These are phyloP conservation scores for Lipomyces spencermartinsiae DNA, from an alignment of 805 yeast genomes.

Conservation along the genomic window DNA sequence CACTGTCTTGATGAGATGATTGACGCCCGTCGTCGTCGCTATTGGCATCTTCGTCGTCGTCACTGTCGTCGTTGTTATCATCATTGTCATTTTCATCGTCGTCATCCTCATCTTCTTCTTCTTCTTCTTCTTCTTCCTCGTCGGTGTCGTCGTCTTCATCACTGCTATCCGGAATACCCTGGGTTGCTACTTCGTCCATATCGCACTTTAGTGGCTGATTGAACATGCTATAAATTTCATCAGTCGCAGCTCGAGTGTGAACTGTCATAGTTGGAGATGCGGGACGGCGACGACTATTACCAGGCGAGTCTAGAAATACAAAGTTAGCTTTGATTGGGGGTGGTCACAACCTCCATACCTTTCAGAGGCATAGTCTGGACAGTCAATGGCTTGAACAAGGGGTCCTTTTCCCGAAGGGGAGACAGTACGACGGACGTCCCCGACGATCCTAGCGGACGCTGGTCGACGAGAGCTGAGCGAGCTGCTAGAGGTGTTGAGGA, in stretches of 20 bases:
- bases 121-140: constrained; percentile 39
- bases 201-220: constrained; percentile 56
- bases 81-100: constrained; percentile 31
- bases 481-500: not conserved
- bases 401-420: not conserved
- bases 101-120: constrained; percentile 30
- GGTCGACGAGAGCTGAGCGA: not conserved
- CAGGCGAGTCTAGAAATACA: constrained; percentile 39
- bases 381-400: not conserved
- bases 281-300: constrained; percentile 44
- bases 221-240: constrained; percentile 78
- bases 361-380: constrained; percentile 52
- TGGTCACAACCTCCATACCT: constrained; percentile 44
- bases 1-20: not conserved
- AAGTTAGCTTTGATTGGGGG: not conserved
- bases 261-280: constrained; percentile 81
- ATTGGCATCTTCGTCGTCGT: constrained; percentile 22
- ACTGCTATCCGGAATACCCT: constrained; percentile 22
- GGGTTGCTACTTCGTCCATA: constrained; percentile 27
- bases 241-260: constrained; percentile 74
- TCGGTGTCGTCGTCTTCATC: constrained; percentile 41
- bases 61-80: constrained; percentile 26
- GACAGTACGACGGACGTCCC: not conserved
- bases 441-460: not conserved
- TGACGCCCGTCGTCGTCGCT: constrained; percentile 10